Evolutionary conservation across 331 rosid genomes (phyloP), one percentile per base, ranked within the genome.

Genomic region (Cucumis variabilis): DNA sequence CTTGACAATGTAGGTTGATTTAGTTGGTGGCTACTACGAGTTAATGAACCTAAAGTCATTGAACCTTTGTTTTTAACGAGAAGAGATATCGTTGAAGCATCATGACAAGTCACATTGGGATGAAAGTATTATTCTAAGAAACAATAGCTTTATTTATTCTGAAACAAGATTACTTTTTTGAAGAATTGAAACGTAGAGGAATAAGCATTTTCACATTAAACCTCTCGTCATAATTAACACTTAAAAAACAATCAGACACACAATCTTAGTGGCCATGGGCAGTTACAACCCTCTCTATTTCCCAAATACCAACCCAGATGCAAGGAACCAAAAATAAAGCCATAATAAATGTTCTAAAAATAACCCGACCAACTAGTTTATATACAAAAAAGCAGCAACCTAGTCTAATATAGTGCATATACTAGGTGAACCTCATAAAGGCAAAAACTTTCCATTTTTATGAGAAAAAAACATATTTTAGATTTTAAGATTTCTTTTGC

Each of bases 21-120:
- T 91, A n/a, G 90, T 90, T 13, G 91, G 92, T 2, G 93, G 93
- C 11, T 91, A 90, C 63, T 88, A 91, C 93, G 0, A 90, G n/a
- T n/a, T n/a, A n/a, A n/a, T n/a, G n/a, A n/a, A n/a, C n/a, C n/a
- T n/a, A n/a, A n/a, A n/a, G n/a, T n/a, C n/a, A n/a, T n/a, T n/a
- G n/a, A n/a, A n/a, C n/a, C n/a, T n/a, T n/a, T n/a, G n/a, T n/a
- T n/a, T n/a, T n/a, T n/a, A n/a, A n/a, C n/a, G n/a, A n/a, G n/a
- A n/a, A n/a, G n/a, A n/a, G n/a, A n/a, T n/a, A n/a, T n/a, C n/a
- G n/a, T n/a, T 87, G 93, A 92, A 94, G 96, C n/a, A n/a, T n/a
- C n/a, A n/a, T n/a, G n/a, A n/a, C n/a, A n/a, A n/a, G n/a, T n/a
- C n/a, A n/a, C n/a, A n/a, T n/a, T n/a, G n/a, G n/a, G n/a, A n/a